Base-by-base conservation (phyloP, 2,329 filamentous ascomycete genomes). In the Pseudogymnoascus pannorum region DNA sequence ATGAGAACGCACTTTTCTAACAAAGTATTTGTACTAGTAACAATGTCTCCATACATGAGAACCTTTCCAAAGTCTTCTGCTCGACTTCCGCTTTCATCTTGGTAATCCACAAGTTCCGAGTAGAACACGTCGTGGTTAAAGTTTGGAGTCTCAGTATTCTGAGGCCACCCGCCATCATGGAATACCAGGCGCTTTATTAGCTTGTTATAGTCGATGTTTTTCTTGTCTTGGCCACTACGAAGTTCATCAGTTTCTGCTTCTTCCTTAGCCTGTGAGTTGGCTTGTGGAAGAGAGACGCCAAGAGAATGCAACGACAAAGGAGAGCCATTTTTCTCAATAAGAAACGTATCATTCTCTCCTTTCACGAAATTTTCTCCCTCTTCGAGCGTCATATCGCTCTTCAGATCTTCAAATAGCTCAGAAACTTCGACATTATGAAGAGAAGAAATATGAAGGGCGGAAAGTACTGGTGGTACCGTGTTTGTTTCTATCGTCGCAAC, bases 21-120 rank as follows among this genome's bases (percentile, higher is more conserved):
- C 4, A 97, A 79, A 0, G 92, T 96, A 75, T 93, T 96, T 26
- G 94, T 99, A 72, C 91, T 96, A 2, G 93, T 97, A 14, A 97
- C 81, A 5, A 96, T 91, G 72, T 97, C 91, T 60, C 89, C 92
- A 70, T 97, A 97, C 65, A 97, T 78, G 3, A 99, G 74, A 58
- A 83, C 77, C 58, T 86, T 83, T 4, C 94, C 94, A 79, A 95
- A 97, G 22, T 83, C 76, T 3, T 82, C 77, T 0, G 85, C 81
- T 51, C 84, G 81, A 31, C 75, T 74, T 1, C 81, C 79, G 57
- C 82, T 80, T 4, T 72, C 72, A 26, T 68, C 66, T 59, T 88
- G 85, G 70, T 92, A 95, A 24, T 83, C 76, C 22, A 78, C 75
- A 8, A 97, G 78, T 63, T 88, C 87, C 4, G 83, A 78, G 72